These are phyloP conservation scores for Diphasiastrum complanatum DNA, from an alignment of 83 land plant species.

Conservation along the genomic window DNA sequence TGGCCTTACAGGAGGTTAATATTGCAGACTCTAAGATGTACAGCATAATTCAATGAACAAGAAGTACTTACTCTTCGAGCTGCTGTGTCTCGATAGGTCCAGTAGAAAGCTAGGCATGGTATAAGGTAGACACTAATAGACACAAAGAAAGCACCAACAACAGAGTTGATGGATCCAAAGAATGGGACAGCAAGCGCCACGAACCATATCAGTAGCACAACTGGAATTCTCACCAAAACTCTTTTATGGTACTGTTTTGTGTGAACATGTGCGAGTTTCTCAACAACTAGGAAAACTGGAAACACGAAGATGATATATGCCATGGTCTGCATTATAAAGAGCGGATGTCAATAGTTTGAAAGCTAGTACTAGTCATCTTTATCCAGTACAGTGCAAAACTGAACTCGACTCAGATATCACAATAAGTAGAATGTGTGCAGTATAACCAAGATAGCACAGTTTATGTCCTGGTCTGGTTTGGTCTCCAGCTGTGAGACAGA, in stretches of 20 bases:
- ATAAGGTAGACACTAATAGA: conserved; percentile 22
- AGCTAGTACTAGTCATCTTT: not conserved
- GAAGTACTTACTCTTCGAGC: too few relatives aligned
- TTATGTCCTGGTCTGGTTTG: too few relatives aligned
- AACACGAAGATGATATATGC: not conserved
- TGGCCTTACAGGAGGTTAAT: too few relatives aligned
- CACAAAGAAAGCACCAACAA: conserved; percentile 17
- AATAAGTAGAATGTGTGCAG: too few relatives aligned
- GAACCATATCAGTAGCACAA: conserved; percentile 20
- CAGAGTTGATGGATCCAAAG: conserved; percentile 26
- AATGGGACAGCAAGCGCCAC: conserved; percentile 16
- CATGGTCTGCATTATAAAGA: not conserved
- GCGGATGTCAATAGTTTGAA: not conserved
- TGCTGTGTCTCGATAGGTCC: too few relatives aligned
- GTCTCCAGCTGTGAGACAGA: too few relatives aligned
- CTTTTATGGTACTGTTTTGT: not conserved
- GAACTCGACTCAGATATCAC: too few relatives aligned
- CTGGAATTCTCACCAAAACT: conserved; percentile 8
- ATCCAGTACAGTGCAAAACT: not conserved
- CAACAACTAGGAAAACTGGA: not conserved
- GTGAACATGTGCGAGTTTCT: not conserved
- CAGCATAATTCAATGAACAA: too few relatives aligned
- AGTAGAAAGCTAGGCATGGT: conserved; percentile 18
- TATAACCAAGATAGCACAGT: too few relatives aligned
- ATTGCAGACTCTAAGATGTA: too few relatives aligned